Percentiles rank a stretch among this genome's conserved stretches.
Conservation (phyloP, 2,329 filamentous ascomycete species). For the Arthrinium puccinioides region DNA sequence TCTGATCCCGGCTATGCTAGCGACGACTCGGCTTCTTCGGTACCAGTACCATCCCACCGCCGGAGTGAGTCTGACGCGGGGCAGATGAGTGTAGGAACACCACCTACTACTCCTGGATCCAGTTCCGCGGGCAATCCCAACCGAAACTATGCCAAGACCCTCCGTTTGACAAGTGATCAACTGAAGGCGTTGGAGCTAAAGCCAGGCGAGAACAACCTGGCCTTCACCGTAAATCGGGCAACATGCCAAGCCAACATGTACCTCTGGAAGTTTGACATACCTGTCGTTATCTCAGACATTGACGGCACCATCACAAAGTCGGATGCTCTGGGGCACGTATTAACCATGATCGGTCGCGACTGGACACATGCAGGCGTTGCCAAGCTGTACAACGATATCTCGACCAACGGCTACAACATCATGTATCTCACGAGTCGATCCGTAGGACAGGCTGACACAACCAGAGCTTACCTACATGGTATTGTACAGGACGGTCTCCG, state of each 20-base stretch:
- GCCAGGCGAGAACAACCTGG: conserved; percentile 84
- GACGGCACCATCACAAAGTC: conserved; percentile 99
- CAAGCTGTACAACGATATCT: conserved; percentile 94
- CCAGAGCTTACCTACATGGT: conserved; percentile 80
- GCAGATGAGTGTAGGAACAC: conserved; percentile 48
- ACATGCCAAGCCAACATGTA: conserved; percentile 92
- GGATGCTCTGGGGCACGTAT: conserved; percentile 84
- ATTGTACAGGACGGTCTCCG: conserved; percentile 82
- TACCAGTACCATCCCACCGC: conserved; percentile 41
- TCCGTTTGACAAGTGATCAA: conserved; percentile 91
- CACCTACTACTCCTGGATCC: conserved; percentile 64
- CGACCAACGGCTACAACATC: conserved; percentile 94
- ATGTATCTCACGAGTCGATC: conserved; percentile 94
- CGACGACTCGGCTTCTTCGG: conserved; percentile 59
- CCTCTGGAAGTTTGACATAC: conserved; percentile 83
- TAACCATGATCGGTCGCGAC: conserved; percentile 94
- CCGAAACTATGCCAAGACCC: conserved; percentile 91
- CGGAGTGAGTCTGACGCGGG: conserved; percentile 62
- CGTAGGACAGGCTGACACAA: conserved; percentile 88
- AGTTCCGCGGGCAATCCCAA: conserved; percentile 58
- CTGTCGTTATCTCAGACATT: conserved; percentile 96
- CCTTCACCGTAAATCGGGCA: conserved; percentile 91
- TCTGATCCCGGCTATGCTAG: conserved; percentile 96
- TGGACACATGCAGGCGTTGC: conserved; percentile 97
- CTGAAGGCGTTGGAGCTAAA: conserved; percentile 78